Evolutionary conservation across 176 grass and related monocot species (phyloP), one percentile per base, ranked within the genome.

Genomic region (Urochloa ruziziensis): DNA sequence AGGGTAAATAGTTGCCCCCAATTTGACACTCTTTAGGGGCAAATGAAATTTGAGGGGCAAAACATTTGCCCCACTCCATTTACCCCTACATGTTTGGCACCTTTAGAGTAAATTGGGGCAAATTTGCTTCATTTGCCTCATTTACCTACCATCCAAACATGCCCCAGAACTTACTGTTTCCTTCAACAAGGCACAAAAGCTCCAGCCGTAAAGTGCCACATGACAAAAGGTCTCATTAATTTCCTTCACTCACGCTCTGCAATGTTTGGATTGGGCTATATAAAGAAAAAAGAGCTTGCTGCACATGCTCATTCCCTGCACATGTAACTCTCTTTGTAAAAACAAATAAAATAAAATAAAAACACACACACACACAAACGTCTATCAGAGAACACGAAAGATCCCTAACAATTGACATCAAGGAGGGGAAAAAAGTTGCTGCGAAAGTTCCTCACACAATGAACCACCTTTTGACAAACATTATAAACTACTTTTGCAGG

Each of bases 401-500:
- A 70, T 60, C 64, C 40, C 19, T 21, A 30, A 77, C 64, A 65
- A n/a, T 7, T 48, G n/a, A 14, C 36, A 42, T 18, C 39, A 40
- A 40, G 33, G 57, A 9, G 8, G 16, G 0, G 7, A 12, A 37
- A 6, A 64, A 27, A 62, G 64, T 34, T 85, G 64, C 51, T 61
- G 58, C 29, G 70, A 53, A 85, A 79, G 56, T 47, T 60, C 64
- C 30, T 62, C 17, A 14, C 74, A 47, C n/a, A 62, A 79, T 52
- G 66, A 71, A 79, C 37, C n/a, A 23, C 54, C 65, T 79, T 86
- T 86, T 79, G 83, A 52, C 65, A 39, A 79, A 72, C 75, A 70
- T 62, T 10, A 40, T 62, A 72, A 47, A 57, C 75, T 62, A 52
- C 75, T 62, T 86, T 86, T 52, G 32, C 53, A 79, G 54, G 56